phyloP scores from a whole-genome alignment of 805 yeast species.

The Candida morakotiae region DNA sequence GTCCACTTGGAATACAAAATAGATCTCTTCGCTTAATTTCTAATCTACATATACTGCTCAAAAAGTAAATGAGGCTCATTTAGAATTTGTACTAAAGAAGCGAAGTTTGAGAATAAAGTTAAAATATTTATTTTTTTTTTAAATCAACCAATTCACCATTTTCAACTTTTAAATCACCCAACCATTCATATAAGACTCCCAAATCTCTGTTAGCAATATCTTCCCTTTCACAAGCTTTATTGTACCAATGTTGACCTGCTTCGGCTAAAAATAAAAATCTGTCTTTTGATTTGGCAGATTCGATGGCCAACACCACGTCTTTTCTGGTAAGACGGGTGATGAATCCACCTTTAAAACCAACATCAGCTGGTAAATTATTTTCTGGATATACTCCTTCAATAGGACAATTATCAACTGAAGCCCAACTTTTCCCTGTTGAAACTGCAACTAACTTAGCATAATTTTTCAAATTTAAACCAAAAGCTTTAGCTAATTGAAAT shows the following conservation, averaged over 20 bases:
- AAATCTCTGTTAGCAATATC: constrained; percentile 38
- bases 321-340: constrained; percentile 43
- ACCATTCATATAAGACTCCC: constrained; percentile 41
- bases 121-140: constrained; percentile 8
- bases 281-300: constrained; percentile 28
- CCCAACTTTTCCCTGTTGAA: constrained; percentile 54
- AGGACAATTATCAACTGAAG: constrained; percentile 51
- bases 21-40: too few species aligned
- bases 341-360: constrained; percentile 46
- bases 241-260: constrained; percentile 36
- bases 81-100: too few species aligned
- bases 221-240: constrained; percentile 38
- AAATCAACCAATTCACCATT: constrained; percentile 9
- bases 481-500: constrained; percentile 47
- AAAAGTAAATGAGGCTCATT: too few species aligned
- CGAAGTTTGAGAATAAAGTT: too few species aligned
- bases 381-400: constrained; percentile 44
- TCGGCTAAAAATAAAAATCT: constrained; percentile 38
- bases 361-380: constrained; percentile 39
- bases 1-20: too few species aligned
- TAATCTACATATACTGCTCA: too few species aligned
- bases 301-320: constrained; percentile 41
- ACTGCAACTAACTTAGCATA: constrained; percentile 48
- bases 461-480: constrained; percentile 42
- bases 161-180: constrained; percentile 28